Evolutionary conservation across 192 early-diverging fungal species (phyloP), one percentile per base, ranked within the genome.

Genomic region (Backusella tarrabulga): DNA sequence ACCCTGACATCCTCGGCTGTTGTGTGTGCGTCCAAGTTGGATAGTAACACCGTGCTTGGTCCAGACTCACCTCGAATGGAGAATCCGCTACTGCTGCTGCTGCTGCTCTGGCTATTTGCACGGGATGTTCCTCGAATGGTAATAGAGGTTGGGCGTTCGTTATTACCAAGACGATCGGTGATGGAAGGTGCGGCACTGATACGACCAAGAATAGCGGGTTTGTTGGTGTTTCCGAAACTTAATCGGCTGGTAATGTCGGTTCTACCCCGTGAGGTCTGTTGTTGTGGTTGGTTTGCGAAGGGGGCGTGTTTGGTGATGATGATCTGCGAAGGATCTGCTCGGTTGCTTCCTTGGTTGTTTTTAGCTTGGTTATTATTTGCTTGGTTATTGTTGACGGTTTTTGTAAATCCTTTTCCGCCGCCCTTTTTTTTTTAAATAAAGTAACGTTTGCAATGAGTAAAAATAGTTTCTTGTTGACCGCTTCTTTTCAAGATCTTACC

Each of bases 61-160:
- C 87, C 87, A 46, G 83, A 80, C 73, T 86, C 87, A 4, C 87
- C 87, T 32, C 83, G 81, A 67, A 88, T 78, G 1, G 81, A 79
- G 9, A 83, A 74, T 34, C 73, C 79, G 34, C 76, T 2, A 4
- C 21, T 56, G 8, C 21, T 60, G 3, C 12, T n/a, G 7, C 6
- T 60, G 26, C 12, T 63, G 23, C 8, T 63, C 19, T 54, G 50
- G 8, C 1, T 29, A 3, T 67, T 38, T 36, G 38, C 35, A 67
- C 36, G 74, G 34, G 60, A 40, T 17, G n/a, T 32, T 26, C 54
- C 60, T 36, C 36, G 32, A 38, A 67, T 63, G 32, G 66, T 60
- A 42, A 75, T 63, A 4, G 56, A 60, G 12, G 56, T 9, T 9
- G 56, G 56, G 8, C 56, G 56, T 17, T 56, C 23, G 21, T 26